These are phyloP conservation scores for Pigoraptor vietnamica DNA, from an alignment of 78 protist species.

Conservation along the genomic window DNA sequence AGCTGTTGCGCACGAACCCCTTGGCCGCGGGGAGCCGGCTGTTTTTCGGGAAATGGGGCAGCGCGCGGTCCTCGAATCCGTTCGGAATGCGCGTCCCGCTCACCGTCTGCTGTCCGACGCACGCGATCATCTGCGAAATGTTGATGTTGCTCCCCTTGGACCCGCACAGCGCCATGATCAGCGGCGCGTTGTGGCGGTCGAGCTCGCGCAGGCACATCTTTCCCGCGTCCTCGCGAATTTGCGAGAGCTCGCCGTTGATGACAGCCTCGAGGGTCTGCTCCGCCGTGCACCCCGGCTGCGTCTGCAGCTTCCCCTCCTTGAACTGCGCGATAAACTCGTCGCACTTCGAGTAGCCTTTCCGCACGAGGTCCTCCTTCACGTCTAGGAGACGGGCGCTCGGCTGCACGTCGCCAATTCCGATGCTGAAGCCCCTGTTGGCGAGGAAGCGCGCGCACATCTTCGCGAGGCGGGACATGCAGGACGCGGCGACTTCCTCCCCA, in stretches of 20 bases:
- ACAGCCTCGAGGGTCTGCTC: slow-evolving; percentile 77
- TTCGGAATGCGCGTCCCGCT: slow-evolving; percentile 93
- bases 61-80: slow-evolving; percentile 91
- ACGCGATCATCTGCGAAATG: slow-evolving; percentile 97
- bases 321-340: slow-evolving; percentile 55
- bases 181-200: slow-evolving; percentile 80
- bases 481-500: slow-evolving; percentile 23
- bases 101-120: slow-evolving; percentile 97
- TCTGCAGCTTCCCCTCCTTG: slow-evolving; percentile 48
- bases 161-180: slow-evolving; percentile 98
- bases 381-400: not conserved
- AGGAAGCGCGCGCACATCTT: slow-evolving; percentile 60
- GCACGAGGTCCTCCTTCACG: slow-evolving; percentile 66
- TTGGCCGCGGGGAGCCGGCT: slow-evolving; percentile 73
- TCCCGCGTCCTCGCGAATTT: slow-evolving; percentile 91
- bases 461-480: slow-evolving; percentile 90
- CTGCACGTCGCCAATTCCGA: slow-evolving; percentile 80
- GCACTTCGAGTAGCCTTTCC: slow-evolving; percentile 54
- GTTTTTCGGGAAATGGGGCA: slow-evolving; percentile 90
- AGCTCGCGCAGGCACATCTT: slow-evolving; percentile 77
- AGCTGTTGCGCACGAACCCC: slow-evolving; percentile 96
- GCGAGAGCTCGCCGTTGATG: slow-evolving; percentile 75
- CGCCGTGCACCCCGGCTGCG: slow-evolving; percentile 80
- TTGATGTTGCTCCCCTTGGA: slow-evolving; percentile 96
- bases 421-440: slow-evolving; percentile 85